Percentiles rank a stretch among this genome's conserved stretches.
Evolutionary conservation across 169 alveolate species (phyloP).

Genomic region (Cyclospora cayetanensis): DNA sequence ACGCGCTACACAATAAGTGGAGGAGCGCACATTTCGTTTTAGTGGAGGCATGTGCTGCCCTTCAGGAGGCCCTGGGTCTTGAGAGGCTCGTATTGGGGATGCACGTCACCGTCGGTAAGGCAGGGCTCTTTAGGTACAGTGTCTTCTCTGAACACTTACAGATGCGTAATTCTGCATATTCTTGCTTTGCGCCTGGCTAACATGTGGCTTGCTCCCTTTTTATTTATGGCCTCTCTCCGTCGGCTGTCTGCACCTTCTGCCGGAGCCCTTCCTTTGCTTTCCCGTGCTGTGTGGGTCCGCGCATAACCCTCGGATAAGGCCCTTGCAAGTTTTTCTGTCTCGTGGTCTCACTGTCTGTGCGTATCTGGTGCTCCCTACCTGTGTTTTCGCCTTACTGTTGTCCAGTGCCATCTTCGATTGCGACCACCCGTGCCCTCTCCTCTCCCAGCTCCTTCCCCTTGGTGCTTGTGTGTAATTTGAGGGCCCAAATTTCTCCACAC

Average conservation of each 20-base stretch:
- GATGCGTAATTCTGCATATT: no score
- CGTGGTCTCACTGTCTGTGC: not conserved
- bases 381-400: not conserved
- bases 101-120: conserved; percentile 12
- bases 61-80: not conserved
- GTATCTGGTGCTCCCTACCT: not conserved
- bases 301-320: no score
- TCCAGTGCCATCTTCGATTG: not conserved
- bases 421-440: not conserved
- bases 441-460: not conserved
- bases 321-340: not conserved
- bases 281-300: not conserved
- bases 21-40: not conserved
- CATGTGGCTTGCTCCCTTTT: not conserved
- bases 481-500: not conserved
- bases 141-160: not conserved
- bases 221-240: not conserved
- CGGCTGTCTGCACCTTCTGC: not conserved
- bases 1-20: not conserved
- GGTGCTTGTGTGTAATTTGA: not conserved
- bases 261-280: not conserved
- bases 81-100: not conserved
- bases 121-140: not conserved
- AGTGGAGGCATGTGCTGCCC: not conserved
- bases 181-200: not conserved